phyloP scores from a whole-genome alignment of 2,329 filamentous ascomycete species.

The Elsinoe fawcettii region DNA sequence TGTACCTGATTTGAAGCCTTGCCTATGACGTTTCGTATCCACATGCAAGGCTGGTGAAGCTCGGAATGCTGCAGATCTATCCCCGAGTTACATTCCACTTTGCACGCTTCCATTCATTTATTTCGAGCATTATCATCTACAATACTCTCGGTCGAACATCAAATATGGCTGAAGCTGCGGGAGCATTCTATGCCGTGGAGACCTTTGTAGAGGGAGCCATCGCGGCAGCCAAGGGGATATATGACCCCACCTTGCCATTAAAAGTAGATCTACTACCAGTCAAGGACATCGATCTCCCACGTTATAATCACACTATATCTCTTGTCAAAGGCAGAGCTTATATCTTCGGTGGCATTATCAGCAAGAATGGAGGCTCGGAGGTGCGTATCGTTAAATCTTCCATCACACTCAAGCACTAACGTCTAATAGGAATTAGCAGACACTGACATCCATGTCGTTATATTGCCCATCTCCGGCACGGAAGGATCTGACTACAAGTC shows the following conservation, averaged over 20 bases:
- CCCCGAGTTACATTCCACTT: neutral
- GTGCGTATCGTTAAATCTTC: neutral
- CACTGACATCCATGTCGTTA: conserved; percentile 46
- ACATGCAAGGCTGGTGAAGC: neutral
- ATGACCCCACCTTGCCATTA: conserved; percentile 44
- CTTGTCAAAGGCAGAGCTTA: conserved; percentile 48
- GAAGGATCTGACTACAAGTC: conserved; percentile 36
- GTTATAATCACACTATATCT: conserved; percentile 46
- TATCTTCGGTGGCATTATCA: conserved; percentile 44
- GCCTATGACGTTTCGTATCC: neutral
- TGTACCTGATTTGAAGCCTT: neutral
- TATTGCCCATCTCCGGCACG: conserved; percentile 41
- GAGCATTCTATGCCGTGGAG: conserved; percentile 32
- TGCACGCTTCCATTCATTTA: neutral
- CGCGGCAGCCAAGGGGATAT: conserved; percentile 41
- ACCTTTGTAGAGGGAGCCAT: conserved; percentile 33
- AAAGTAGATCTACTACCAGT: conserved; percentile 45
- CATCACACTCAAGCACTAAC: neutral
- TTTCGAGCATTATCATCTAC: neutral
- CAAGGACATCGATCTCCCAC: conserved; percentile 36
- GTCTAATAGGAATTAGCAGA: conserved; percentile 33
- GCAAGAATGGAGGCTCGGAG: conserved; percentile 10
- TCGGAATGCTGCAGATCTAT: neutral
- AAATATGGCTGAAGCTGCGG: conserved; percentile 31
- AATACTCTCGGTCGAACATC: neutral